A percentile compares a stretch with the other conserved stretches of the same genome.
phyloP scores from a whole-genome alignment of 257 asterid species.

The Oldenlandia corymbosa region DNA sequence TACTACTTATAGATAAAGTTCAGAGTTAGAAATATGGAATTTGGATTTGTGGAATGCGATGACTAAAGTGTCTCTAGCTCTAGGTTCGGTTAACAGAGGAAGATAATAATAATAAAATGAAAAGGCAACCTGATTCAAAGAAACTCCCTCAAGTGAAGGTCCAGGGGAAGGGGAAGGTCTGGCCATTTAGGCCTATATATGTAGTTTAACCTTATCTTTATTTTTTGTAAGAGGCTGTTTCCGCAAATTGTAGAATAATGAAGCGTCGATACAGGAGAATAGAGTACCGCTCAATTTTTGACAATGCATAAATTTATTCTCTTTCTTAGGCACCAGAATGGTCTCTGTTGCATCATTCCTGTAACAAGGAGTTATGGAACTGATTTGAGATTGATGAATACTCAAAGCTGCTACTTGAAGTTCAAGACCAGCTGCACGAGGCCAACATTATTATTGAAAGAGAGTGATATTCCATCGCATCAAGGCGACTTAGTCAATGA shows the following conservation, averaged over 20 bases:
- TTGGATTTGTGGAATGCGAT: neutral
- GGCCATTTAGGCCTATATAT: neutral
- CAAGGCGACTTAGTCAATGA: conserved; percentile 8
- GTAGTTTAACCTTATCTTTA: neutral
- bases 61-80: neutral
- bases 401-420: conserved; percentile 6
- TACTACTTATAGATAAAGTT: too few species aligned
- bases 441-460: neutral
- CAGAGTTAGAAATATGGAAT: neutral
- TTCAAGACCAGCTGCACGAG: conserved; percentile 10
- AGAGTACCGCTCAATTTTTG: neutral
- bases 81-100: neutral
- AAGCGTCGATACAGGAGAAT: neutral
- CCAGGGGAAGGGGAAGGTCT: too few species aligned
- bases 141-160: too few species aligned
- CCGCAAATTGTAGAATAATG: neutral
- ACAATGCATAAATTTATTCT: neutral
- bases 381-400: conserved; percentile 1
- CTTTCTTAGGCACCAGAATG: conserved; percentile 8
- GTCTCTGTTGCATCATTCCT: neutral
- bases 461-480: conserved; percentile 2
- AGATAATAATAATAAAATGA: too few species aligned
- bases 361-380: neutral
- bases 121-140: too few species aligned
- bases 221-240: neutral